Percentiles rank a stretch among this genome's conserved stretches.
These are phyloP conservation scores for Iberis amara DNA, from an alignment of 441 rosid species.

Conservation along the genomic window DNA sequence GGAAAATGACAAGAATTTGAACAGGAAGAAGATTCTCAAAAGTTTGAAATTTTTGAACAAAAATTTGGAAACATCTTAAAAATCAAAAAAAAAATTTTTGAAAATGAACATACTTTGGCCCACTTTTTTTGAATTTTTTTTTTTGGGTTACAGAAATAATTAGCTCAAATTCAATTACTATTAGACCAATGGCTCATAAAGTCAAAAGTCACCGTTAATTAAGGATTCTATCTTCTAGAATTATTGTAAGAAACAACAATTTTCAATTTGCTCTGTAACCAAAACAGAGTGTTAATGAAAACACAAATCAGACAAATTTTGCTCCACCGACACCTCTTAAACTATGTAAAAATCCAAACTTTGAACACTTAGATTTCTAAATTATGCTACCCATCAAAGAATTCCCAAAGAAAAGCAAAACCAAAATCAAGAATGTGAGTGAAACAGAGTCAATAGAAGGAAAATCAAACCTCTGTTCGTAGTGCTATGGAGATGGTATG, in stretches of 20 bases:
- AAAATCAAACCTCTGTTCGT: conserved; percentile 26
- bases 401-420: conserved; percentile 15
- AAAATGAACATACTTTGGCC: conserved; percentile 29
- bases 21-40: conserved; percentile 22
- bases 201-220: conserved; percentile 28
- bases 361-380: conserved; percentile 6
- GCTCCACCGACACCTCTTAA: conserved; percentile 32
- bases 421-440: conserved; percentile 14
- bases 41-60: conserved; percentile 14
- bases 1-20: conserved; percentile 21
- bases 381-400: conserved; percentile 22
- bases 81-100: conserved; percentile 13
- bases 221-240: not conserved
- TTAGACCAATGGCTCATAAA: conserved; percentile 16
- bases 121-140: conserved; percentile 12
- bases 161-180: conserved; percentile 22
- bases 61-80: conserved; percentile 26
- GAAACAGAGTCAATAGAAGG: not conserved
- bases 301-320: not conserved
- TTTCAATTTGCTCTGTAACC: conserved; percentile 15
- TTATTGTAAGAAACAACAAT: not conserved
- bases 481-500: conserved; percentile 30
- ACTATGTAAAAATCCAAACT: not conserved
- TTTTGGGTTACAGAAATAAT: conserved; percentile 2
- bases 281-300: conserved; percentile 12